Evolutionary conservation across 73 alveolate genomes (phyloP), one percentile per base, ranked within the genome.

Genomic region (Paramecium primaurelia): DNA sequence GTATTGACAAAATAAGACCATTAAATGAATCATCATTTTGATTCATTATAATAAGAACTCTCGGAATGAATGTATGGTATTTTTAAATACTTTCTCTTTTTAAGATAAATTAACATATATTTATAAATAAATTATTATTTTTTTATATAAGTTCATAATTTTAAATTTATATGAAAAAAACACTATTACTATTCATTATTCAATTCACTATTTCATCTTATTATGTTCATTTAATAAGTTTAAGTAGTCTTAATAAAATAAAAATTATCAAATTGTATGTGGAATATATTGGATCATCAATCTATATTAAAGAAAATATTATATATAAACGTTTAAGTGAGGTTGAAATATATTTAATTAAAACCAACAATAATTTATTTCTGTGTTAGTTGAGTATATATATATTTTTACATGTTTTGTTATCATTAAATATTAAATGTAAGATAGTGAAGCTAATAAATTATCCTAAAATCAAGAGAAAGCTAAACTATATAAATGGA

Each of bases 11-110:
- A 34, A 64, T 28, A 64, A 64, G 84, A 64, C 30, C 47, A 64
- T 34, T 64, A 64, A 64, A 64, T 64, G 84, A 64, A 64, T 64
- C 84, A 64, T 64, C 84, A 64, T 28, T 64, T 64, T 32, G 84
- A 64, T 64, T 12, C 18, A 12, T 64, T 64, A 28, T 34, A 64
- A 32, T 32, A 64, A 28, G 45, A 64, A 26, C 84, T 64, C 51
- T 64, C 84, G 42, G 20, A 64, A 28, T 64, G 84, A 64, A 64
- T 49, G 60, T 7, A 49, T 12, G 28, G 5, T 64, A 64, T 64
- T 32, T 22, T 28, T 64, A 25, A 64, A 12, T 64, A 7, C 77
- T 64, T 54, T 54, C 32, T 18, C 32, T 25, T 54, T 54, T 54
- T 54, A 54, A 54, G 14, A 54, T 20, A 16, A n/a, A n/a, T 16